A percentile compares a stretch with the other conserved stretches of the same genome.
Evolutionary conservation across 2,329 filamentous ascomycete genomes (phyloP).

Genomic region (Lecanicillium sp.): DNA sequence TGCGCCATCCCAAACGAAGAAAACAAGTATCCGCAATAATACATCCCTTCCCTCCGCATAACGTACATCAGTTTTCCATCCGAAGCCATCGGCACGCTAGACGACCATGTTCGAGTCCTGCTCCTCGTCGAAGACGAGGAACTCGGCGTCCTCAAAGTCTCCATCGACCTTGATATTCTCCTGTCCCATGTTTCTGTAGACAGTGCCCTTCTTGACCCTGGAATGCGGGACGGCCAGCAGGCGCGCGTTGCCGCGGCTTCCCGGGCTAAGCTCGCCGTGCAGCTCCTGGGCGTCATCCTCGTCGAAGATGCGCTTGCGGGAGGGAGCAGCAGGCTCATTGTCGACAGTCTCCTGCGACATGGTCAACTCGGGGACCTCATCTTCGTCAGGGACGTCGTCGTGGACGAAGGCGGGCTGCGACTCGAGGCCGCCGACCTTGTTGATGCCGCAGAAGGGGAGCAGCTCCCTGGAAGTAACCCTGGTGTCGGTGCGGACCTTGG

Average conservation of each 20-base stretch:
- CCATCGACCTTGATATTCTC: slow-evolving; percentile 41
- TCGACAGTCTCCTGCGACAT: slow-evolving; percentile 51
- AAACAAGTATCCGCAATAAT: not conserved
- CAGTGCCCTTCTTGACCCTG: slow-evolving; percentile 22
- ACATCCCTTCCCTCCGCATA: not conserved
- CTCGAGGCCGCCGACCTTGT: slow-evolving; percentile 65
- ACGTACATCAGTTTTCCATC: slow-evolving; percentile 6
- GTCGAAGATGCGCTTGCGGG: slow-evolving; percentile 44
- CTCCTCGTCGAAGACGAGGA: slow-evolving; percentile 44
- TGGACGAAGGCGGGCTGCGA: slow-evolving; percentile 44
- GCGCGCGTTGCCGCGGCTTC: slow-evolving; percentile 35
- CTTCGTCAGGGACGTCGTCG: slow-evolving; percentile 28
- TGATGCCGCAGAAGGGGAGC: slow-evolving; percentile 72
- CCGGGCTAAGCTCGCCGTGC: slow-evolving; percentile 36
- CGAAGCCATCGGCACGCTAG: not conserved
- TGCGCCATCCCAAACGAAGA: not conserved
- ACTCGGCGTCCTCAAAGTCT: slow-evolving; percentile 67
- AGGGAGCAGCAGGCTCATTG: slow-evolving; percentile 17
- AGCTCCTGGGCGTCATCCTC: slow-evolving; percentile 34
- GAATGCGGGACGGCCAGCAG: slow-evolving; percentile 43
- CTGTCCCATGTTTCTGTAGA: slow-evolving; percentile 29
- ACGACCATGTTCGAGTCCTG: slow-evolving; percentile 35
- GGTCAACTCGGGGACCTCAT: slow-evolving; percentile 42
- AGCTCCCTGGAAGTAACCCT: slow-evolving; percentile 51
- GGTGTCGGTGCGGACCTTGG: slow-evolving; percentile 17